These are phyloP conservation scores for Aegle marmelos DNA, from an alignment of 345 rosid species.

Conservation along the genomic window DNA sequence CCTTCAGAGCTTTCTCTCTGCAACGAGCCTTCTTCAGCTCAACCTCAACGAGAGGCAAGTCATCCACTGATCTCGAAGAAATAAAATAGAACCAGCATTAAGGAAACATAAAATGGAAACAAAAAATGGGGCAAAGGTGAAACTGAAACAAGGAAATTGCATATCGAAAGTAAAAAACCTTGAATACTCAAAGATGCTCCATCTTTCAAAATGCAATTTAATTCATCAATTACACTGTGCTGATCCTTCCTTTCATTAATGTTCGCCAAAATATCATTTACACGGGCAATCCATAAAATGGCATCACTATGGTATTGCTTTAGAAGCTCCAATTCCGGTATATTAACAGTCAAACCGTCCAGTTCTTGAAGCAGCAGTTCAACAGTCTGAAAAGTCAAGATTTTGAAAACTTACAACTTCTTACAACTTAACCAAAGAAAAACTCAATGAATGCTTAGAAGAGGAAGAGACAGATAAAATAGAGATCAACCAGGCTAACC, in stretches of 20 bases:
- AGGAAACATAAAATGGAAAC: not conserved
- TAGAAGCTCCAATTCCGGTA: conserved; percentile 71
- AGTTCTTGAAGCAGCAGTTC: conserved; percentile 59
- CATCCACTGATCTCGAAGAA: conserved; percentile 50
- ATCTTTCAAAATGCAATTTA: conserved; percentile 54
- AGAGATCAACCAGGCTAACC: conserved; percentile 35
- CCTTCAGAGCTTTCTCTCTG: conserved; percentile 71
- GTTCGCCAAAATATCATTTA: conserved; percentile 43
- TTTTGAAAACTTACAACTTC: not conserved
- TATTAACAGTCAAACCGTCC: conserved; percentile 39
- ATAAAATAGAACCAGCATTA: conserved; percentile 3
- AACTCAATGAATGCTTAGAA: not conserved
- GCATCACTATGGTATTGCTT: conserved; percentile 60
- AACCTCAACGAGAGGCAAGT: conserved; percentile 59
- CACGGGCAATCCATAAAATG: conserved; percentile 58
- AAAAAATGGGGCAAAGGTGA: conserved; percentile 1
- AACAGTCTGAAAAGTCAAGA: conserved; percentile 45
- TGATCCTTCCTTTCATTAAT: conserved; percentile 58
- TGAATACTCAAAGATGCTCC: conserved; percentile 68
- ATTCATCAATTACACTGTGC: conserved; percentile 52
- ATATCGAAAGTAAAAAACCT: conserved; percentile 40
- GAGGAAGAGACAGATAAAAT: conserved; percentile 4
- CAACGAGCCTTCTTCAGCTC: conserved; percentile 88
- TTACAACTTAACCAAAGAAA: conserved; percentile 3
- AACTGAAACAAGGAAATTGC: conserved; percentile 4